Conservation (phyloP, 768 basidiomycete genomes). For the Leccinum rimulosum region DNA sequence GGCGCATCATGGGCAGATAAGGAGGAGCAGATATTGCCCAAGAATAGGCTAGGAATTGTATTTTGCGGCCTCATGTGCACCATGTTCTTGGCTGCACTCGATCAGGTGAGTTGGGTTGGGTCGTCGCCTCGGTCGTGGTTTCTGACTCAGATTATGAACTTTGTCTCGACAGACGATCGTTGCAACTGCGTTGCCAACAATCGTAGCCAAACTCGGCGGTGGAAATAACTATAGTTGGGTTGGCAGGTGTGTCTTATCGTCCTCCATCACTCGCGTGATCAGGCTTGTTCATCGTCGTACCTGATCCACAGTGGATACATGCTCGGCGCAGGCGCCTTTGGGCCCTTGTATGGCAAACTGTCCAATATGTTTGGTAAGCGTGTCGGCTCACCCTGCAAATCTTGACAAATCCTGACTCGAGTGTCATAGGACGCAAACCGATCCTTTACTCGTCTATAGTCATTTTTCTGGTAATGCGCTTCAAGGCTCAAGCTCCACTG, state of each 20-base stretch:
- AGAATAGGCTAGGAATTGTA: constrained; percentile 23
- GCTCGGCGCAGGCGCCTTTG: constrained; percentile 61
- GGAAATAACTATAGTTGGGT: constrained; percentile 71
- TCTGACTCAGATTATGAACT: background rate
- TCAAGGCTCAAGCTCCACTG: background rate
- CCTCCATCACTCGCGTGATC: background rate
- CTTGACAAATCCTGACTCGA: constrained; percentile 2
- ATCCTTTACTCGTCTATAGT: constrained; percentile 64
- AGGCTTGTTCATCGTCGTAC: background rate
- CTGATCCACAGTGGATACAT: constrained; percentile 63
- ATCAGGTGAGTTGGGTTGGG: constrained; percentile 43
- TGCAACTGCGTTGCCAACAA: constrained; percentile 74
- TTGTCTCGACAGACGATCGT: constrained; percentile 52
- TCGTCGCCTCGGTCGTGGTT: background rate
- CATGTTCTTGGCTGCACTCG: constrained; percentile 46
- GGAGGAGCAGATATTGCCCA: constrained; percentile 55
- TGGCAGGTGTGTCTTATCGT: constrained; percentile 46
- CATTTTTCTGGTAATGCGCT: constrained; percentile 58
- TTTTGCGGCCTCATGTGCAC: constrained; percentile 32
- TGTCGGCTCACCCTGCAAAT: constrained; percentile 15
- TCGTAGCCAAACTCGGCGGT: constrained; percentile 62
- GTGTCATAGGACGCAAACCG: constrained; percentile 56
- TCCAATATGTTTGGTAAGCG: constrained; percentile 52
- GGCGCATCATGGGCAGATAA: constrained; percentile 54
- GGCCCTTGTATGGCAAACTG: constrained; percentile 76